phyloP scores from a whole-genome alignment of 805 yeast species.

The Barnettozyma sp. region DNA sequence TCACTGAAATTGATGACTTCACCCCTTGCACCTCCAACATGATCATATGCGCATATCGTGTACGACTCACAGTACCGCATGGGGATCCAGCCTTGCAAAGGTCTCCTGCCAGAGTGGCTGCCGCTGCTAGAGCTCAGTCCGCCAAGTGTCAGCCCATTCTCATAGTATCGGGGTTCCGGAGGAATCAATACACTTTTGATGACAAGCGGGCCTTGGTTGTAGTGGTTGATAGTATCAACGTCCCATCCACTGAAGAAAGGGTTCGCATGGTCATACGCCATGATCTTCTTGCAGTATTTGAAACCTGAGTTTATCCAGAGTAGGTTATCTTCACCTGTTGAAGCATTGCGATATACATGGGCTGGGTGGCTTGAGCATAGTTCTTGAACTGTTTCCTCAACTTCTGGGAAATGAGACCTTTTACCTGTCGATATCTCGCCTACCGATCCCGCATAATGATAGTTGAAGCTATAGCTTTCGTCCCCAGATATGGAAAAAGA shows the following conservation, averaged over 20 bases:
- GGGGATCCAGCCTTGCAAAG: slow-evolving; percentile 39
- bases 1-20: slow-evolving; percentile 8
- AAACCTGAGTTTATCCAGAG: slow-evolving; percentile 57
- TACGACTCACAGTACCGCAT: slow-evolving; percentile 41
- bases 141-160: no score
- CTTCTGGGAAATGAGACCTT: slow-evolving; percentile 9
- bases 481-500: slow-evolving; percentile 21
- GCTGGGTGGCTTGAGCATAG: slow-evolving; percentile 54
- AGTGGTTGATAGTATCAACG: slow-evolving; percentile 22
- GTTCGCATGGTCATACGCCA: slow-evolving; percentile 9
- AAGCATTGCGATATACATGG: slow-evolving; percentile 30
- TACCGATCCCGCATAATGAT: slow-evolving; percentile 11
- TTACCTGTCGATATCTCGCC: slow-evolving; percentile 14
- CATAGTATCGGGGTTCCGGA: slow-evolving; percentile 33
- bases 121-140: no score
- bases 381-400: no score
- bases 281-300: slow-evolving; percentile 33
- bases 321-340: slow-evolving; percentile 31
- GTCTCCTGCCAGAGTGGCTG: not conserved
- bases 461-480: slow-evolving; percentile 8
- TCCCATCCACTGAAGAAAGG: slow-evolving; percentile 10
- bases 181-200: slow-evolving; percentile 42
- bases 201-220: slow-evolving; percentile 30
- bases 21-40: slow-evolving; percentile 21
- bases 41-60: slow-evolving; percentile 51